phyloP scores from a whole-genome alignment of 2,329 filamentous ascomycete genomes.

The Meredithiella fracta region DNA sequence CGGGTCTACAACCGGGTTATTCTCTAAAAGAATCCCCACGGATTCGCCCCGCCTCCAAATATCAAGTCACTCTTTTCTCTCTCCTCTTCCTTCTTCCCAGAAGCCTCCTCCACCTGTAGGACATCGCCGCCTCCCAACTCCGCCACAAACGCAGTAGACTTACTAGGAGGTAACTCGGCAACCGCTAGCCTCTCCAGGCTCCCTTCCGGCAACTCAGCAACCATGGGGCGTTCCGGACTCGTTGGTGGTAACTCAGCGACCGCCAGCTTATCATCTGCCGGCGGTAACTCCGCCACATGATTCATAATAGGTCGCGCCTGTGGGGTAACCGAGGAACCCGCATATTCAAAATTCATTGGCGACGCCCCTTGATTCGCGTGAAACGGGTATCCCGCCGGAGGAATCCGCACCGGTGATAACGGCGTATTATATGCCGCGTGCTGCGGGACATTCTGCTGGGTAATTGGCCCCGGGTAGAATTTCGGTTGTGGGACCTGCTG shows the following conservation, averaged over 20 bases:
- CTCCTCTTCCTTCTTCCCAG: not conserved
- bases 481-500: not conserved
- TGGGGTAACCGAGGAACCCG: not conserved
- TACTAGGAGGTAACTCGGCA: constrained; percentile 10
- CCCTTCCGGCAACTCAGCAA: not conserved
- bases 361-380: not conserved
- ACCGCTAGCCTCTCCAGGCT: not conserved
- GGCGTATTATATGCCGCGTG: not conserved
- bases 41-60: constrained; percentile 12
- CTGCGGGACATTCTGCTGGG: not conserved
- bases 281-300: not conserved
- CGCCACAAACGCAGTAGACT: constrained; percentile 1
- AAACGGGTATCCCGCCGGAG: no score
- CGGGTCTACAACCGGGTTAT: constrained; percentile 8
- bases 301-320: no score
- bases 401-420: not conserved
- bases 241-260: not conserved
- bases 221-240: not conserved
- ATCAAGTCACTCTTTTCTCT: not conserved
- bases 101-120: not conserved
- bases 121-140: constrained; percentile 10
- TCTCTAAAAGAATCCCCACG: constrained; percentile 16
- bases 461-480: not conserved
- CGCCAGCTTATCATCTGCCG: not conserved
- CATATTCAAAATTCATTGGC: not conserved